Evolutionary conservation across 495 filamentous ascomycete genomes (phyloP), one percentile per base, ranked within the genome.

Genomic region (Rostrohypoxylon terebratum): DNA sequence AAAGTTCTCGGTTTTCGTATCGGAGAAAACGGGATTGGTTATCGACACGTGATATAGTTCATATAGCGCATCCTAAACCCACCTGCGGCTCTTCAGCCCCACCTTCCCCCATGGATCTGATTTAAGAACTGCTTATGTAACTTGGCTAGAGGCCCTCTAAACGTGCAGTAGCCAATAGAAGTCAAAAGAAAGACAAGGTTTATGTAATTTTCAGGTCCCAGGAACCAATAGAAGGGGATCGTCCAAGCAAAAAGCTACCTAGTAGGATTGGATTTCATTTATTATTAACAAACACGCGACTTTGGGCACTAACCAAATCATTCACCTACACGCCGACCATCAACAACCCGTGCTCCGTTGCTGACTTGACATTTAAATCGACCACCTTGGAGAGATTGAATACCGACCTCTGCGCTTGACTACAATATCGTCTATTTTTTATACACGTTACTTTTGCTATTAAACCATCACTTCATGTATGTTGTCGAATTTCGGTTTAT

Each of bases 71-170:
- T 73, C 33, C n/a, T n/a, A n/a, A n/a, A n/a, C n/a, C 36, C 44
- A 25, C n/a, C 66, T 72, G 69, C 60, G 70, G 70, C 70, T 73
- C 70, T 73, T 68, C 48, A 68, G 65, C 65, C 70, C 69, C 69
- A 57, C 25, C n/a, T 42, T 45, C 21, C 21, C 23, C 23, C 48
- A 28, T 31, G 50, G 20, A 25, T 58, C 69, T 1, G 34, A 38
- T 28, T 28, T 5, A 53, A 9, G 36, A 40, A 44, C 55, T 51
- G 4, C 51, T 70, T 48, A 66, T 31, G 33, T 63, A 64, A 53
- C 8, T 25, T 28, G 11, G 6, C 23, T 11, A 14, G n/a, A 16
- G 53, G 53, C 51, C 33, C 31, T 23, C 44, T 69, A 53, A 31
- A 45, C 5, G 0, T 1, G 0, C 28, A 54, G 36, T 14, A 3